Evolutionary conservation across 495 filamentous ascomycete genomes (phyloP), one percentile per base, ranked within the genome.

Genomic region (Annulohypoxylon maeteangense): DNA sequence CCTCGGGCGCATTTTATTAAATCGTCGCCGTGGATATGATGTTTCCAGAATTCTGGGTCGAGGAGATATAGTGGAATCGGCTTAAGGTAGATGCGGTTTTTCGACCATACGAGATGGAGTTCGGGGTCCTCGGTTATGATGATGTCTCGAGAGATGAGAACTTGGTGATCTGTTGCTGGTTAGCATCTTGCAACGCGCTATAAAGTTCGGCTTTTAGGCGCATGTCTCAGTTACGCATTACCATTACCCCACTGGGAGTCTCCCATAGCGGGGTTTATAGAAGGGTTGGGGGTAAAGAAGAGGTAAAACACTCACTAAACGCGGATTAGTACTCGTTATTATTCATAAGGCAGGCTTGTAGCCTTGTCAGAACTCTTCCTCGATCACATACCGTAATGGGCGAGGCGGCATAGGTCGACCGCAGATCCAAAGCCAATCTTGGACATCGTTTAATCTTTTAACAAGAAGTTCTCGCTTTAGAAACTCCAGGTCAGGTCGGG

Each of bases 341-440:
- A 38, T 27, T 3, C 29, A 51, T 27, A 22, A 12, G 25, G 7
- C 11, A 20, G 14, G 20, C 36, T 48, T 48, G 2, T 6, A 50
- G 16, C 36, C 25, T 14, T 25, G 22, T 23, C 18, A 20, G 10
- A 10, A n/a, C 16, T 16, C 11, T 42, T 20, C 2, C 7, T 27
- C 3, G n/a, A n/a, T 20, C 20, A 62, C 68, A n/a, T 71, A 71
- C 68, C 68, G 82, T 22, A 88, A 76, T 14, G 84, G 76, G 11
- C 81, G 81, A 1, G 87, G 81, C 1, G 80, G 78, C 68, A 81
- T 76, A 12, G 84, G 84, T 3, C 77, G 76, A 5, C 87, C 84
- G 31, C 77, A 83, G 0, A 87, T 40, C 86, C 87, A 87, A 18
- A 88, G 78, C 54, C 75, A 80, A 29, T 72, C 58, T 45, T 79